phyloP scores from a whole-genome alignment of 345 rosid genomes.

The Lepidium sativum region DNA sequence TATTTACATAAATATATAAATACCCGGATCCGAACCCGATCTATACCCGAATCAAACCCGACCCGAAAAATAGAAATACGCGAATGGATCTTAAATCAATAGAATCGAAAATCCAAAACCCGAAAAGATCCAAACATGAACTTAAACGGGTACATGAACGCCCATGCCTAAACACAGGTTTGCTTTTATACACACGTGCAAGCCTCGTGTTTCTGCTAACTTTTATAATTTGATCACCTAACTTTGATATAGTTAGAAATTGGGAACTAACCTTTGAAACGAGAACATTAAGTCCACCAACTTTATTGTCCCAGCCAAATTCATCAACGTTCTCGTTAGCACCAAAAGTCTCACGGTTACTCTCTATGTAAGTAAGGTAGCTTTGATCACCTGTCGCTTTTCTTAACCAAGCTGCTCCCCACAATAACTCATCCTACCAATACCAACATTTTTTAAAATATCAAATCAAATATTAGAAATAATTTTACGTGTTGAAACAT shows the following conservation, averaged over 20 bases:
- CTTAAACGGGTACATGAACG: too few species aligned
- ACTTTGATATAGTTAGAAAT: not conserved
- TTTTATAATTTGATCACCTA: not conserved
- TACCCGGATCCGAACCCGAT: too few species aligned
- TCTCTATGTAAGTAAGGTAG: conserved; percentile 63
- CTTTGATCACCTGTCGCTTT: conserved; percentile 58
- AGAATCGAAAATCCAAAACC: too few species aligned
- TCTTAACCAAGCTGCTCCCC: conserved; percentile 98
- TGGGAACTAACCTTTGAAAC: conserved; percentile 61
- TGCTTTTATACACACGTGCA: conserved; percentile 13
- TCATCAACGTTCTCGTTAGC: conserved; percentile 89
- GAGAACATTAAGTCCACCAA: conserved; percentile 87
- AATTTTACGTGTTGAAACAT: not conserved
- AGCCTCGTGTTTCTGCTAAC: not conserved
- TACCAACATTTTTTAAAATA: not conserved
- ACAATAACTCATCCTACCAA: conserved; percentile 81
- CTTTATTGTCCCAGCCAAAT: conserved; percentile 98
- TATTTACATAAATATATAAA: too few species aligned
- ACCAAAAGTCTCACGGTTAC: conserved; percentile 76
- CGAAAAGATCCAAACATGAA: too few species aligned
- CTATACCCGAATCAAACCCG: too few species aligned
- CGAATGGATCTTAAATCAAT: too few species aligned
- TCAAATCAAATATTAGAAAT: not conserved
- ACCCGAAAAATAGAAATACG: too few species aligned
- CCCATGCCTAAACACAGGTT: too few species aligned